Evolutionary conservation across 1,284 basidiomycete genomes (phyloP).

Genomic region (Hypsizygus ulmarius): DNA sequence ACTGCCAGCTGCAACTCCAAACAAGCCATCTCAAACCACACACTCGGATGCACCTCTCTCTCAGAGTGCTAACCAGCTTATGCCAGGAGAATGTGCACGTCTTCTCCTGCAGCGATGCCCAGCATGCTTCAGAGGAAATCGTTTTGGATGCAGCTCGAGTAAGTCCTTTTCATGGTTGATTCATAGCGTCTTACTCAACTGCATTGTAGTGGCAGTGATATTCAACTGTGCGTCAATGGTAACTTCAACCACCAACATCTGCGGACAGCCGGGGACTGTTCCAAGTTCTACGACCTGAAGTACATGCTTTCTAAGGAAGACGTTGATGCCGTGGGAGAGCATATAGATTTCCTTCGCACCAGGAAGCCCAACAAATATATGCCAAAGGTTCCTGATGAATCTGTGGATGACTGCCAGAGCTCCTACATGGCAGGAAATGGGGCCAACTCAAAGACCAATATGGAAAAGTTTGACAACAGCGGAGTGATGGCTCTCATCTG

Average conservation of each 20-base stretch:
- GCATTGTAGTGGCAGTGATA: slow-evolving; percentile 21
- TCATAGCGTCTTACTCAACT: neutral
- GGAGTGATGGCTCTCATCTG: slow-evolving; percentile 15
- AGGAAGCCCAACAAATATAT: neutral
- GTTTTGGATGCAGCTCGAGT: slow-evolving; percentile 23
- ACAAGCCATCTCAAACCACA: too few relatives aligned
- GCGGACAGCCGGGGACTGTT: slow-evolving; percentile 23
- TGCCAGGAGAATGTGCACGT: slow-evolving; percentile 14
- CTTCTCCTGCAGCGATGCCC: slow-evolving; percentile 29
- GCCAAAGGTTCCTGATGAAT: slow-evolving; percentile 6
- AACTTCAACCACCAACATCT: slow-evolving; percentile 34
- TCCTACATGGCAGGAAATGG: slow-evolving; percentile 5
- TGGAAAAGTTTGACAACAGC: slow-evolving; percentile 16
- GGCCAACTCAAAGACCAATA: slow-evolving; percentile 11
- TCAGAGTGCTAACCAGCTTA: neutral
- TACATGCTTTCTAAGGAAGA: slow-evolving; percentile 28
- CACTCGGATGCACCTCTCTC: too few relatives aligned
- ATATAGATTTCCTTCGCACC: slow-evolving; percentile 23
- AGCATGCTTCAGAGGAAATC: slow-evolving; percentile 30
- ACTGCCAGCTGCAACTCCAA: too few relatives aligned
- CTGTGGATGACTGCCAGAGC: slow-evolving; percentile 11
- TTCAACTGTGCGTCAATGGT: slow-evolving; percentile 30
- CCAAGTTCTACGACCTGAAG: slow-evolving; percentile 25
- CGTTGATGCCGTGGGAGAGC: slow-evolving; percentile 26
- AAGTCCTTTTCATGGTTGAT: neutral